Evolutionary conservation across 306 rosid species (phyloP).

Genomic region (Sicyos edulis): DNA sequence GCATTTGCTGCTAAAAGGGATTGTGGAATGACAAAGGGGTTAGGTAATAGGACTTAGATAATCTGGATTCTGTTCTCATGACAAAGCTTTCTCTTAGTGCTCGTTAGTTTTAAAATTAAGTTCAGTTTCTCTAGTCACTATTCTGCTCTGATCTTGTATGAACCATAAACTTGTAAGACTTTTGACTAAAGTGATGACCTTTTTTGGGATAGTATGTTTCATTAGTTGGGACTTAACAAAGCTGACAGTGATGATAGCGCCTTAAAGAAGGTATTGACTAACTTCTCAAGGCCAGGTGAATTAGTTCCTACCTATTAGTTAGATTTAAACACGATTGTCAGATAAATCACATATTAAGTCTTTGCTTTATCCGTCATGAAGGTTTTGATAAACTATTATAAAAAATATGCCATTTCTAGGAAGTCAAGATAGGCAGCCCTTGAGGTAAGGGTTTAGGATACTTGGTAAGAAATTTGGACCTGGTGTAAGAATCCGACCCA

Average conservation of each 20-base stretch:
- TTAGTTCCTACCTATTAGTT: neutral
- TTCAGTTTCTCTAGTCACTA: neutral
- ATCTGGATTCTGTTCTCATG: neutral
- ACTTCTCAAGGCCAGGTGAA: neutral
- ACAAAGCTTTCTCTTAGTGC: neutral
- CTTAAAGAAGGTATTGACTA: neutral
- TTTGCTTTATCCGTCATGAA: neutral
- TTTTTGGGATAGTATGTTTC: neutral
- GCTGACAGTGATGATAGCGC: neutral
- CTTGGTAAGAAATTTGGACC: neutral
- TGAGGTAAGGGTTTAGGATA: neutral
- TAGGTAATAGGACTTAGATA: neutral
- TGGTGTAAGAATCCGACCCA: too few species aligned
- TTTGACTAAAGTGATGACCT: neutral
- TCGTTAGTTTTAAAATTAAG: neutral
- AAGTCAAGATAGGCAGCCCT: neutral
- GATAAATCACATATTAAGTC: neutral
- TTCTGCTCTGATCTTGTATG: slow-evolving; percentile 9
- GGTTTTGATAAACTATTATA: neutral
- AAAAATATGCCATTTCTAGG: neutral
- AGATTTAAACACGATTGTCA: neutral
- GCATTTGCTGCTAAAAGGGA: slow-evolving; percentile 4
- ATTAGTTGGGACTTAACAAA: neutral
- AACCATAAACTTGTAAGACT: neutral
- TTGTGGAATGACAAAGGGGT: neutral